A percentile compares a stretch with the other conserved stretches of the same genome.
Evolutionary conservation across 176 grass and related monocot species (phyloP).

Genomic region (Musa acuminata): DNA sequence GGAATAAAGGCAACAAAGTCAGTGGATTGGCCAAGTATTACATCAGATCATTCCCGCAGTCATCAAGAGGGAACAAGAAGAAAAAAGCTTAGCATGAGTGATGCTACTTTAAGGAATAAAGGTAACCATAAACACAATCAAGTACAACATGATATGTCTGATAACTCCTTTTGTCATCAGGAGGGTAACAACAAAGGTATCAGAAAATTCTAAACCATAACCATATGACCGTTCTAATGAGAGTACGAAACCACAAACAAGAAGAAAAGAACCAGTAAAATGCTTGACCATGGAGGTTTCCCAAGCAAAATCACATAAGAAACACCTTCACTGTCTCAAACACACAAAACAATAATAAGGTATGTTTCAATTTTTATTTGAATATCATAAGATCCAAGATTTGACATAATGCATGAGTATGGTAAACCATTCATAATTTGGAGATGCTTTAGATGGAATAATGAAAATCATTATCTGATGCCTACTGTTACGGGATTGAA

Average conservation of each 20-base stretch:
- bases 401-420: too few relatives aligned
- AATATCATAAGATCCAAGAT: too few relatives aligned
- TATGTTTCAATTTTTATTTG: too few relatives aligned
- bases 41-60: neutral
- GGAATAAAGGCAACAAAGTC: slow-evolving; percentile 7
- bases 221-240: neutral
- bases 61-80: neutral
- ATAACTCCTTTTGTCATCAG: neutral
- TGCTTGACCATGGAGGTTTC: too few relatives aligned
- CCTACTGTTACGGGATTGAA: neutral
- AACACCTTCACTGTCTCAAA: too few relatives aligned
- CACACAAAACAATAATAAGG: too few relatives aligned
- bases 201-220: neutral
- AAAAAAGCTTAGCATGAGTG: neutral
- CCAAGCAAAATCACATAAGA: too few relatives aligned
- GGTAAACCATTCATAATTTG: too few relatives aligned
- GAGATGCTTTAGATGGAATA: too few relatives aligned
- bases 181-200: neutral
- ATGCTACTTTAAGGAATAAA: neutral
- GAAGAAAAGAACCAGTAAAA: neutral
- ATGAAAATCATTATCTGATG: neutral
- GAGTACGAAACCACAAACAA: neutral
- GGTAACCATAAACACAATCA: neutral
- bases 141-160: neutral
- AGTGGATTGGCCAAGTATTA: neutral